A percentile compares a stretch with the other conserved stretches of the same genome.
Evolutionary conservation across 1,139 yeast species (phyloP).

Genomic region (Scheffersomyces insectosa): DNA sequence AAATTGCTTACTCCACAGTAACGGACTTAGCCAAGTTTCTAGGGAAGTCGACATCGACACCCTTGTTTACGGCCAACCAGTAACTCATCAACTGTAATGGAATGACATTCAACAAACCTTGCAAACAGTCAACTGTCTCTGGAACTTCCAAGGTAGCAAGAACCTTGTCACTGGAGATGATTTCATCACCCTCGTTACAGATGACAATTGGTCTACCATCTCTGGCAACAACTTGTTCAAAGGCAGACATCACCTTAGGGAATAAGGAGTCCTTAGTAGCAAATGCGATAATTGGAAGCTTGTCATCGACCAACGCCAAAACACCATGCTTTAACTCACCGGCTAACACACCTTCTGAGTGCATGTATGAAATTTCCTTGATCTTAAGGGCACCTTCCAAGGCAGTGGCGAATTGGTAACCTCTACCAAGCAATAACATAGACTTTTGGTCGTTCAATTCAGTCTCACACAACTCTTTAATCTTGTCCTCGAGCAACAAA

Average conservation of each 20-base stretch:
- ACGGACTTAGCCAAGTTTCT: conserved; percentile 98
- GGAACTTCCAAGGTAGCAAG: conserved; percentile 86
- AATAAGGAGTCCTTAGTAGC: conserved; percentile 97
- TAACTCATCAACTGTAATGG: conserved; percentile 96
- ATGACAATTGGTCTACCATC: conserved; percentile 95
- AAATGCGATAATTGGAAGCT: conserved; percentile 90
- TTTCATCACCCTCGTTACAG: conserved; percentile 84
- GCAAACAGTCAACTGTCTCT: conserved; percentile 93
- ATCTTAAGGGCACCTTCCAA: conserved; percentile 98
- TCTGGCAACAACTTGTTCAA: conserved; percentile 96
- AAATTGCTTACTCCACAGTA: conserved; percentile 70
- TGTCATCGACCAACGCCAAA: conserved; percentile 91
- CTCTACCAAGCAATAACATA: conserved; percentile 90
- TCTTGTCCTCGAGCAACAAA: conserved; percentile 67
- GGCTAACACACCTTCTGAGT: conserved; percentile 98
- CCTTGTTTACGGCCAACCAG: conserved; percentile 95
- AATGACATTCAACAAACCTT: conserved; percentile 91
- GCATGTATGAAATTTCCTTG: conserved; percentile 98
- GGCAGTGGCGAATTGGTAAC: conserved; percentile 96
- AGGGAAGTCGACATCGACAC: conserved; percentile 98
- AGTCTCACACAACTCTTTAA: conserved; percentile 72
- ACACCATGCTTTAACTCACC: conserved; percentile 99
- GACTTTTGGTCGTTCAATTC: conserved; percentile 82
- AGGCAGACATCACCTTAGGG: conserved; percentile 94
- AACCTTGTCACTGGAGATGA: conserved; percentile 53